Evolutionary conservation across 768 basidiomycete species (phyloP), one percentile per base, ranked within the genome.

Genomic region (Lentinula guzmanii): DNA sequence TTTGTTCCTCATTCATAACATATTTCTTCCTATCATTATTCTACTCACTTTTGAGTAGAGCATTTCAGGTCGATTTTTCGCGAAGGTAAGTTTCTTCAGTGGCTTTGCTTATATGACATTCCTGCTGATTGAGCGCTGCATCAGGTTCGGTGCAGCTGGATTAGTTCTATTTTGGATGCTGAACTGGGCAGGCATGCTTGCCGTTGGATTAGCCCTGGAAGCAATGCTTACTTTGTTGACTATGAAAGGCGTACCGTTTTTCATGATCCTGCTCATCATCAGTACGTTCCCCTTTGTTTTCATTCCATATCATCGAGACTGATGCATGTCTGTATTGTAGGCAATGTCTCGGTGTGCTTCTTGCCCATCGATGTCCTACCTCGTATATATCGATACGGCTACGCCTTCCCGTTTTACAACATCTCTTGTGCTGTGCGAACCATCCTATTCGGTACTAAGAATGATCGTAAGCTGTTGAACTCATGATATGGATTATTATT

Each of bases 321-420:
- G 21, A 48, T 8, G 5, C 13, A 46, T 48, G 2, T 48, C 21
- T 48, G 9, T 24, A 2, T 21, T 24, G 15, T 51, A 88, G 83
- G 69, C 39, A 88, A 87, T 66, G 83, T 86, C 39, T 80, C 86
- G 2, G 83, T 86, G 21, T 75, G 75, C 18, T 71, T 78, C 43
- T 80, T 80, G 67, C 89, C 90, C 0, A 78, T 89, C 45, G 79
- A 83, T 55, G 70, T 83, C 1, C 72, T 89, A 1, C 87, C 88
- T 0, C 65, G 65, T 42, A 63, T 90, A 61, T 89, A 79, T 71
- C 79, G 77, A 52, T 90, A 90, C 62, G 90, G 87, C 1, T 88
- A 84, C 64, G 87, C 82, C 0, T 77, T 77, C 64, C 90, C 90
- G 1, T 90, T 91, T 67, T 90, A 87, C 69, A 88, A 90, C 65